phyloP scores from a whole-genome alignment of 1,284 basidiomycete genomes.

The Heliocybe sulcata region DNA sequence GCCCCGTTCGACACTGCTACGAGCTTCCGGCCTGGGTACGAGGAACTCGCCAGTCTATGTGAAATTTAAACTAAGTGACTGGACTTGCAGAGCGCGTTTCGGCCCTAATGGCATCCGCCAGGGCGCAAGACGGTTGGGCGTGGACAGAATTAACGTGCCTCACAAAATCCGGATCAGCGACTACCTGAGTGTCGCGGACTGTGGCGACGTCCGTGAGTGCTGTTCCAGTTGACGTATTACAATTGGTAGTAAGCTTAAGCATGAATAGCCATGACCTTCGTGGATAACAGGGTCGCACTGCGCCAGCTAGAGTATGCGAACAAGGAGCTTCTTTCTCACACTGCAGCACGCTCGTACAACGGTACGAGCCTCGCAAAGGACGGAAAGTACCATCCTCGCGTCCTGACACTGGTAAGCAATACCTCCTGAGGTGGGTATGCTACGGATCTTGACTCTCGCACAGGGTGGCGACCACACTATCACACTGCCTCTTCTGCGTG shows the following conservation, averaged over 20 bases:
- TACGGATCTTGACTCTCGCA: background rate
- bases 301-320: slow-evolving; percentile 27
- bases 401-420: slow-evolving; percentile 24
- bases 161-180: slow-evolving; percentile 22
- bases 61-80: background rate
- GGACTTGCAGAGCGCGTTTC: slow-evolving; percentile 21
- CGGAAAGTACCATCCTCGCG: slow-evolving; percentile 26
- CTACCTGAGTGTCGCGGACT: slow-evolving; percentile 24
- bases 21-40: slow-evolving; percentile 25
- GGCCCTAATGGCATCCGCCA: slow-evolving; percentile 31
- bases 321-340: slow-evolving; percentile 17
- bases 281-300: slow-evolving; percentile 27
- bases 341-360: slow-evolving; percentile 14
- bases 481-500: slow-evolving; percentile 28
- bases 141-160: slow-evolving; percentile 23
- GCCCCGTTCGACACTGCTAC: slow-evolving; percentile 28
- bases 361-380: slow-evolving; percentile 24
- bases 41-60: background rate
- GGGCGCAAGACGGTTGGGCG: slow-evolving; percentile 22
- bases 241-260: background rate
- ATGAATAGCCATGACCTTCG: slow-evolving; percentile 20
- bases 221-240: background rate
- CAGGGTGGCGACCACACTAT: slow-evolving; percentile 34
- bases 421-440: background rate
- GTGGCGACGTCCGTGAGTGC: slow-evolving; percentile 27